Evolutionary conservation across 2,329 filamentous ascomycete species (phyloP).

Genomic region (Penicillium sp.): DNA sequence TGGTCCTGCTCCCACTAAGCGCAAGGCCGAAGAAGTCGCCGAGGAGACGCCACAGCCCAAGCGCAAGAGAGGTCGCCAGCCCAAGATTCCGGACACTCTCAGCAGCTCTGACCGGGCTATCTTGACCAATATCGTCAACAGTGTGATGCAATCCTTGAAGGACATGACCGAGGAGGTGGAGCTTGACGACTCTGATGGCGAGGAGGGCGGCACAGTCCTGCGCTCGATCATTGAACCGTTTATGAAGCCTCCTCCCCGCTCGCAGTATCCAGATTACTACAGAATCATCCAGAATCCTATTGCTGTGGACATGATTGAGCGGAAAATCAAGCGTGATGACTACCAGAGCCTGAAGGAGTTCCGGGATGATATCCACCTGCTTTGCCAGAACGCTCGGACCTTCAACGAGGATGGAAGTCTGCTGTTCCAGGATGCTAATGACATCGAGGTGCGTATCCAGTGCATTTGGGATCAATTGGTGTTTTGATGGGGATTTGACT

Average conservation of each 20-base stretch:
- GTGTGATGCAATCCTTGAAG: constrained; percentile 79
- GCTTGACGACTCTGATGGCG: constrained; percentile 55
- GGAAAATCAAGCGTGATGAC: constrained; percentile 94
- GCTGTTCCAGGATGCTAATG: constrained; percentile 87
- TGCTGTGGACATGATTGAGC: constrained; percentile 92
- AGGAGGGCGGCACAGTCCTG: constrained; percentile 60
- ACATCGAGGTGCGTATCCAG: constrained; percentile 75
- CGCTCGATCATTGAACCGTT: constrained; percentile 93
- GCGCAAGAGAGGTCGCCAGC: constrained; percentile 73
- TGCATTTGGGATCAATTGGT: too few species aligned
- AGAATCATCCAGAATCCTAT: constrained; percentile 89
- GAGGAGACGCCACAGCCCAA: constrained; percentile 78
- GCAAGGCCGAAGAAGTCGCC: constrained; percentile 78
- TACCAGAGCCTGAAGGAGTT: constrained; percentile 82
- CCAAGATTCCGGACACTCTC: constrained; percentile 70
- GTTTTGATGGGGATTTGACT: not conserved
- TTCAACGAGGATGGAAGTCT: constrained; percentile 97
- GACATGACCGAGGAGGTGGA: constrained; percentile 75
- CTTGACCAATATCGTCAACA: constrained; percentile 79
- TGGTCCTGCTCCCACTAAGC: constrained; percentile 72
- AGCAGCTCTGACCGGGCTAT: constrained; percentile 69
- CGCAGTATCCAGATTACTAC: constrained; percentile 93
- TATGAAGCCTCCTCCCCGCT: constrained; percentile 84
- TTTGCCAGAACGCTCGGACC: constrained; percentile 89
- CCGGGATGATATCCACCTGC: constrained; percentile 76